Conservation (phyloP, 495 filamentous ascomycete species). For the Paragyromitra xinjiangensis region DNA sequence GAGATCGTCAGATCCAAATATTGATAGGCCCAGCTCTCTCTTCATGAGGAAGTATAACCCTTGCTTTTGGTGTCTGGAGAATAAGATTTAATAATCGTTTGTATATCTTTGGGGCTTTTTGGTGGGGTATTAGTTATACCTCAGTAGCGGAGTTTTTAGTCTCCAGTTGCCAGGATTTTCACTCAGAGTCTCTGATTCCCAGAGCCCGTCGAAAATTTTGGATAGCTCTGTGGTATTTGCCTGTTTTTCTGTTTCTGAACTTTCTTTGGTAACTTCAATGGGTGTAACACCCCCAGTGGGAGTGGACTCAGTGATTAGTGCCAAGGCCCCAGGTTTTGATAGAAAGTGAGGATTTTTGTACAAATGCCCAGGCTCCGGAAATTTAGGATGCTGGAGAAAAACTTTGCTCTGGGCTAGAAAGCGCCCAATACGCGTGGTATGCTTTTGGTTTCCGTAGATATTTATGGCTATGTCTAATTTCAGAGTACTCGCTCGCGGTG, state of each 20-base stretch:
- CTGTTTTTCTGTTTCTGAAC: background rate
- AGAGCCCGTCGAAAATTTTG: conserved; percentile 33
- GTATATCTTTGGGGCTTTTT: background rate
- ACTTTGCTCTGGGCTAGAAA: conserved; percentile 26
- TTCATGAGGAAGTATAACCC: conserved; percentile 83
- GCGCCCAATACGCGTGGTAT: conserved; percentile 6
- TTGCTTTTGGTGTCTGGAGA: conserved; percentile 83
- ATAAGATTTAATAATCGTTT: background rate
- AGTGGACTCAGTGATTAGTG: conserved; percentile 23
- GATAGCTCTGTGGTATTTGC: conserved; percentile 9
- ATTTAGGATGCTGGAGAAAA: conserved; percentile 46
- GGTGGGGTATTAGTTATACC: conserved; percentile 57
- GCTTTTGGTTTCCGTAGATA: conserved; percentile 25
- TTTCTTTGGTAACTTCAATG: background rate
- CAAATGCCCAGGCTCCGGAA: conserved; percentile 19
- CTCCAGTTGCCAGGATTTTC: conserved; percentile 18
- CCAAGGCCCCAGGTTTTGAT: conserved; percentile 20
- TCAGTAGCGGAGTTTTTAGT: conserved; percentile 51
- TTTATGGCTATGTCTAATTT: conserved; percentile 33
- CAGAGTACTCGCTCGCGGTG: background rate
- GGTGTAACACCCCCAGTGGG: conserved; percentile 23
- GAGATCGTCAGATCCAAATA: conserved; percentile 65
- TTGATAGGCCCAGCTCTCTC: conserved; percentile 70
- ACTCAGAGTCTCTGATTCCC: conserved; percentile 8
- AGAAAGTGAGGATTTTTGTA: conserved; percentile 47